A percentile compares a stretch with the other conserved stretches of the same genome.
These are phyloP conservation scores for Fraxinus latifolia DNA, from an alignment of 305 asterid genomes.

Conservation along the genomic window DNA sequence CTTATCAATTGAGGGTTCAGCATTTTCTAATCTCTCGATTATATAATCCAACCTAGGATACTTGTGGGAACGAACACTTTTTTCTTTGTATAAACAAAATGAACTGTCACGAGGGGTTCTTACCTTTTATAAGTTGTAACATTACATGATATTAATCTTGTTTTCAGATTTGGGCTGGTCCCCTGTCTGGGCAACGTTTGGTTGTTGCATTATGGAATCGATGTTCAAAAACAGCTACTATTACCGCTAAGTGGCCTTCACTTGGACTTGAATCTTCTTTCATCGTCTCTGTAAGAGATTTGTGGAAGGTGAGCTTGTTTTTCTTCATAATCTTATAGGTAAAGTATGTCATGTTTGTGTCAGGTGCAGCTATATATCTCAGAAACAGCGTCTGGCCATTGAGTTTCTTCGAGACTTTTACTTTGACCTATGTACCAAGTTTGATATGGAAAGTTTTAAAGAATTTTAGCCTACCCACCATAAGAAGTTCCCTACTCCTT, in stretches of 20 bases:
- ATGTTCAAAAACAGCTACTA: constrained; percentile 50
- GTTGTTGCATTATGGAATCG: constrained; percentile 85
- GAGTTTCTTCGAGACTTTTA: too few relatives aligned
- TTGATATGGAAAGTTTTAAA: background rate
- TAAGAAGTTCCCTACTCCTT: background rate
- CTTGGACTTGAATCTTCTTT: constrained; percentile 72
- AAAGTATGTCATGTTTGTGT: background rate
- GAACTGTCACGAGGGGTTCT: background rate
- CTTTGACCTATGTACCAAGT: background rate
- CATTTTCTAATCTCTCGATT: background rate
- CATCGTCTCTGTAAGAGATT: constrained; percentile 66
- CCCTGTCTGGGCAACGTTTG: constrained; percentile 69
- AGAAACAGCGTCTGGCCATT: background rate
- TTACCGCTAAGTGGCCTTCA: constrained; percentile 57
- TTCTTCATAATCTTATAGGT: background rate
- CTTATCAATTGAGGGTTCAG: background rate
- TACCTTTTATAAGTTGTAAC: background rate
- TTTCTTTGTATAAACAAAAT: background rate
- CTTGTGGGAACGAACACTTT: background rate
- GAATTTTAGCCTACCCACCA: background rate
- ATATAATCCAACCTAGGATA: background rate
- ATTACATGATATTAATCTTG: background rate
- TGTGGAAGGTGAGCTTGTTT: constrained; percentile 71
- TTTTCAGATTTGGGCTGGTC: constrained; percentile 91
- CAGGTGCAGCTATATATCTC: background rate